Conservation (phyloP, 257 asterid genomes). For the Nicotiana obtusifolia region DNA sequence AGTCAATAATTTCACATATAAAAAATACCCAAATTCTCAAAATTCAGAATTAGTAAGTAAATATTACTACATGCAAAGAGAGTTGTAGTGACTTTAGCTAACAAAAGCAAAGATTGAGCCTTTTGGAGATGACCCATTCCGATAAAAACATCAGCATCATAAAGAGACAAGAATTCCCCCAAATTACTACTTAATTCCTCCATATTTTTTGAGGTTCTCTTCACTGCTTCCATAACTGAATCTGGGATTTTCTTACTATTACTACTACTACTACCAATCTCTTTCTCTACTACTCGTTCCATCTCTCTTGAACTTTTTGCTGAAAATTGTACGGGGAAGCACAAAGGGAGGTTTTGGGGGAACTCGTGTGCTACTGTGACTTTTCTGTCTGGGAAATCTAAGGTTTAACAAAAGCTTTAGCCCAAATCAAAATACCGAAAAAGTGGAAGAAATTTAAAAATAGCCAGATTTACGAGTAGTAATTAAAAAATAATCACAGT, state of each 20-base stretch:
- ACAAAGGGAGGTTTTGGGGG: neutral
- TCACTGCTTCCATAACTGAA: conserved; percentile 65
- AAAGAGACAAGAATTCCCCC: conserved; percentile 51
- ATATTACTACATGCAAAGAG: conserved; percentile 57
- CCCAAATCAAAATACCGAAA: too few relatives aligned
- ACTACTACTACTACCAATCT: conserved; percentile 17
- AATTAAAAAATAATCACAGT: too few relatives aligned
- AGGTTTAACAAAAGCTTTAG: neutral
- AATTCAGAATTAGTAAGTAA: neutral
- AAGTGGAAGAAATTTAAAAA: too few relatives aligned
- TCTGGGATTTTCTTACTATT: conserved; percentile 51
- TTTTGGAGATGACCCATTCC: conserved; percentile 72
- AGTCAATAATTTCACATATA: neutral
- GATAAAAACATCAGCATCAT: conserved; percentile 57
- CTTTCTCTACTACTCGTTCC: neutral
- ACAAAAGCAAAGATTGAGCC: conserved; percentile 63
- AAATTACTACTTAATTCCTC: conserved; percentile 62
- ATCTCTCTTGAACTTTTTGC: neutral
- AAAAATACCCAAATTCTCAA: neutral
- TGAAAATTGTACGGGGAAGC: too few relatives aligned
- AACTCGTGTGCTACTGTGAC: neutral
- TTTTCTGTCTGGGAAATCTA: neutral
- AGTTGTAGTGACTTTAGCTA: conserved; percentile 69
- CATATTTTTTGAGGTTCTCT: conserved; percentile 57
- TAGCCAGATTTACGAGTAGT: too few relatives aligned